A percentile compares a stretch with the other conserved stretches of the same genome.
Conservation (phyloP, 306 rosid genomes). For the Cicer chorassanicum region DNA sequence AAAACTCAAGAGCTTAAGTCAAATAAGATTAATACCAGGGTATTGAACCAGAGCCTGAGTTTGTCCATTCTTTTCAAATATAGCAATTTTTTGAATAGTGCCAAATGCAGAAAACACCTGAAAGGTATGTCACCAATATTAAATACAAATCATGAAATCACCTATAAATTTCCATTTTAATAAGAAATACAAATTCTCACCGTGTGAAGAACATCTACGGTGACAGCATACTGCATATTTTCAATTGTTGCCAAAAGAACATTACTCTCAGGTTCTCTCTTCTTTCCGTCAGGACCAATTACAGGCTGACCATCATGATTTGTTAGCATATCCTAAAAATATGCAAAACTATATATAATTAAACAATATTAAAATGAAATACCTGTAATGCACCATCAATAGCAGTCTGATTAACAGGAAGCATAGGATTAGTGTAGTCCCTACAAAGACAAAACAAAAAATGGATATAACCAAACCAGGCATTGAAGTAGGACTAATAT, state of each 20-base stretch:
- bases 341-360: neutral
- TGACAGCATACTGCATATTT: constrained; percentile 93
- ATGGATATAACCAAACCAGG: constrained; percentile 20
- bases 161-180: constrained; percentile 8
- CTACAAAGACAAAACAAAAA: constrained; percentile 51
- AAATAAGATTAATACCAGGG: constrained; percentile 62
- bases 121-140: constrained; percentile 22
- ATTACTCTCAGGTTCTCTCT: constrained; percentile 81
- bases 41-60: constrained; percentile 85
- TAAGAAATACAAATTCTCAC: constrained; percentile 48
- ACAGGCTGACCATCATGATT: constrained; percentile 56
- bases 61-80: constrained; percentile 87
- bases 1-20: constrained; percentile 9
- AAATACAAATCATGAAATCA: constrained; percentile 37
- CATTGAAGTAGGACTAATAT: constrained; percentile 21
- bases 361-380: constrained; percentile 36
- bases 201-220: constrained; percentile 85
- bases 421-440: constrained; percentile 94
- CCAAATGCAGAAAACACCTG: constrained; percentile 87
- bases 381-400: constrained; percentile 82
- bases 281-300: constrained; percentile 89
- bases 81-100: constrained; percentile 79
- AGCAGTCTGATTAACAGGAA: constrained; percentile 93
- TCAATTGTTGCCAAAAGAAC: constrained; percentile 91
- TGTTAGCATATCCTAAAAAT: constrained; percentile 45